Evolutionary conservation across 495 filamentous ascomycete species (phyloP).

Genomic region (Bathelium albidoporum): DNA sequence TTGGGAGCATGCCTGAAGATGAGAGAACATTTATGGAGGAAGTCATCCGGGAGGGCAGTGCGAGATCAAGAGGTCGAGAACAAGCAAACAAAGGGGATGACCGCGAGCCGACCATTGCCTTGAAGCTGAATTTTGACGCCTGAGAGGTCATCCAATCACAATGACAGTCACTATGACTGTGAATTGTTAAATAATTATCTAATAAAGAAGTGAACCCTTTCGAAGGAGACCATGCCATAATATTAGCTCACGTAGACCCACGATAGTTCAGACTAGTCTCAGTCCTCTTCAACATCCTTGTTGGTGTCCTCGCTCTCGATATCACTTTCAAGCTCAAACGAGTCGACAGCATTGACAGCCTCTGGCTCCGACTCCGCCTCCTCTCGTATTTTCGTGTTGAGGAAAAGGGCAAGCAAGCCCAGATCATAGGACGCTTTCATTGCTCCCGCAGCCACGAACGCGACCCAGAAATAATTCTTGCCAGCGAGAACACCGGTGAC

Average conservation of each 20-base stretch:
- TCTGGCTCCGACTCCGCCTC: neutral
- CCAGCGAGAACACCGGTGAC: conserved; percentile 61
- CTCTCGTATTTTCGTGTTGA: conserved; percentile 12
- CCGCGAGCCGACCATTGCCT: conserved; percentile 71
- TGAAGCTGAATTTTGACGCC: conserved; percentile 78
- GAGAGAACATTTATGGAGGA: conserved; percentile 75
- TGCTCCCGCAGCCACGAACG: conserved; percentile 60
- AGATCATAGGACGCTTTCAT: conserved; percentile 65
- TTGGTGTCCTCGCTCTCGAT: neutral
- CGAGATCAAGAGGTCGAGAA: conserved; percentile 41
- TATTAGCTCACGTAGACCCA: no score
- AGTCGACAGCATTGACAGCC: neutral
- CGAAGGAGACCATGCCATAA: no score
- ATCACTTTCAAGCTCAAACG: conserved; percentile 1
- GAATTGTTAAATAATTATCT: neutral
- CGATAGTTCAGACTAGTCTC: neutral
- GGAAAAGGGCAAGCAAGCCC: conserved; percentile 59
- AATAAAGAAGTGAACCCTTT: neutral
- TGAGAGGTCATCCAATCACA: neutral
- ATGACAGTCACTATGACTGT: neutral
- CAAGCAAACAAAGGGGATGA: conserved; percentile 38
- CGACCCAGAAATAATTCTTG: conserved; percentile 53
- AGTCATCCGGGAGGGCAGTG: conserved; percentile 43
- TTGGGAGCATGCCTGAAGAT: conserved; percentile 56
- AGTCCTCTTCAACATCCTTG: neutral